Base-by-base conservation (phyloP, 176 grass and related monocot species). In the Poa pratensis region DNA sequence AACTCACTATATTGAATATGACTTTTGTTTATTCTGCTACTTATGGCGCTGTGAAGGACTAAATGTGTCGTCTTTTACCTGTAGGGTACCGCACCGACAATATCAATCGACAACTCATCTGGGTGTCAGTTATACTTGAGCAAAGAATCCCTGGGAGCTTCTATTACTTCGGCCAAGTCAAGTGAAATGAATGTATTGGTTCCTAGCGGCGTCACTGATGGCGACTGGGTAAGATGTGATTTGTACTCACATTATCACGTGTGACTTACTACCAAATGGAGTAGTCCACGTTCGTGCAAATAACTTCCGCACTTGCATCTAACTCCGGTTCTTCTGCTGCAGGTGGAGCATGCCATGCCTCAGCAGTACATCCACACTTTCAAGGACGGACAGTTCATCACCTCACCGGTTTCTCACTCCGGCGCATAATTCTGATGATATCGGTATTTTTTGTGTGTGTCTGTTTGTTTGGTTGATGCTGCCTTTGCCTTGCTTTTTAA, bases 131-230 rank as follows among this genome's bases (percentile, higher is more conserved):
- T 99, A 34, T 99, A 99, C 82, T 82, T 99, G 28, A 90, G 92
- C 89, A 99, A 92, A 70, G 86, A 90, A 58, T 92, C 97, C 12
- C 71, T 99, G 3, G 86, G 37, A 59, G 88, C 91, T 82, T 99
- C 97, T 63, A 91, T 99, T 80, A 94, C 94, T 82, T 94, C 94
- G 26, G 94, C 97, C 81, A 99, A 99, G 89, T 99, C 97, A 80
- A 96, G 94, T 90, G 97, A 99, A 89, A 89, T 96, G 80, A 99
- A 99, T 80, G 84, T 99, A 50, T 77, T 99, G 86, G 91, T 91
- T 87, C 92, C 91, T 65, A 87, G 87, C 71, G 86, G 79, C 50
- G 72, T 46, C 20, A 77, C 89, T 65, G 85, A 98, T 57, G 87
- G 87, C 59, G 95, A 98, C 55, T 98, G 90, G 95, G 95, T 98